These are phyloP conservation scores for Vigna nakashimae DNA, from an alignment of 306 rosid species.

Conservation along the genomic window DNA sequence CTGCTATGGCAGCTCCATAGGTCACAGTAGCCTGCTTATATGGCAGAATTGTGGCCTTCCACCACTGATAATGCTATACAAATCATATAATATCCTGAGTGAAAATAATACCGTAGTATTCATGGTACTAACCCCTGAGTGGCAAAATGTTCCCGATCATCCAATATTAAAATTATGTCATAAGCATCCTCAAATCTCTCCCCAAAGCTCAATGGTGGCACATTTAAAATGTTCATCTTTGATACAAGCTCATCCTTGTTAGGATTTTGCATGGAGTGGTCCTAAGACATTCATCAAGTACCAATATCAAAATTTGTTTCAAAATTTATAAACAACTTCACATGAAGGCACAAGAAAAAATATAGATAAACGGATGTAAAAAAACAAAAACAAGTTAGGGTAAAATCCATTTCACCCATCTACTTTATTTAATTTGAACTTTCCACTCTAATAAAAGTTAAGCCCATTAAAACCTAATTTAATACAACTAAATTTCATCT, in stretches of 20 bases:
- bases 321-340: constrained; percentile 21
- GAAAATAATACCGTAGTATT: constrained; percentile 20
- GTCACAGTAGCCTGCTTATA: not conserved
- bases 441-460: constrained; percentile 15
- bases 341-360: constrained; percentile 18
- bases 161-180: constrained; percentile 80
- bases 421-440: constrained; percentile 1
- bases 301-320: constrained; percentile 1
- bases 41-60: not conserved
- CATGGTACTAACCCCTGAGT: constrained; percentile 75
- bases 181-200: constrained; percentile 92
- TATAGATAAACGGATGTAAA: constrained; percentile 17
- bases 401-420: constrained; percentile 33
- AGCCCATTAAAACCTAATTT: not conserved
- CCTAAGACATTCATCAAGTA: constrained; percentile 55
- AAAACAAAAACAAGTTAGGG: constrained; percentile 5
- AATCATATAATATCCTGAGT: constrained; percentile 15
- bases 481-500: not conserved
- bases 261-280: constrained; percentile 49
- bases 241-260: constrained; percentile 48
- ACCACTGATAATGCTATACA: not conserved
- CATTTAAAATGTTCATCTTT: constrained; percentile 58
- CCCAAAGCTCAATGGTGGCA: constrained; percentile 86
- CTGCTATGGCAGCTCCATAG: not conserved
- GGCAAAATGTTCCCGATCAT: constrained; percentile 93